phyloP scores from a whole-genome alignment of 2,329 filamentous ascomycete species.

The Neonectria ditissima region DNA sequence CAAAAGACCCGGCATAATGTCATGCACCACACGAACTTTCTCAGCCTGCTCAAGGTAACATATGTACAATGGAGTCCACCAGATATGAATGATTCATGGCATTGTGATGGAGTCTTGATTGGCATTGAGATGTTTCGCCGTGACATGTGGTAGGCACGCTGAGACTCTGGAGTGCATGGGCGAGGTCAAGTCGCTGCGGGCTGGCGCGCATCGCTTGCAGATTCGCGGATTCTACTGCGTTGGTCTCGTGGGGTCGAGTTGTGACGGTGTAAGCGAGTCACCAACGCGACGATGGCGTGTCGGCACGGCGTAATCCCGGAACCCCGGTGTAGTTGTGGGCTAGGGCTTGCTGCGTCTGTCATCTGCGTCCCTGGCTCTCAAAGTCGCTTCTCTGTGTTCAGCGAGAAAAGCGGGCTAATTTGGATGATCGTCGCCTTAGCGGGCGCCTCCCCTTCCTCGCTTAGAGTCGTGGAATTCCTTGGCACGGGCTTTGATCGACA shows the following conservation, averaged over 20 bases:
- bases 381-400: constrained; percentile 37
- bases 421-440: constrained; percentile 47
- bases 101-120: not conserved
- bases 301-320: constrained; percentile 33
- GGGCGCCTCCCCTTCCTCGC: constrained; percentile 47
- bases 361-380: constrained; percentile 25
- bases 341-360: constrained; percentile 30
- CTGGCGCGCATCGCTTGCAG: constrained; percentile 25
- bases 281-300: constrained; percentile 33
- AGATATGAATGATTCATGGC: not conserved
- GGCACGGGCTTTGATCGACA: constrained; percentile 42
- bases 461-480: constrained; percentile 44
- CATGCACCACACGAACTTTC: not conserved
- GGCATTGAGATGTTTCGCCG: not conserved
- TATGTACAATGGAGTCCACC: too few species aligned
- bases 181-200: constrained; percentile 7
- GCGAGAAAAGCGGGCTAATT: constrained; percentile 43
- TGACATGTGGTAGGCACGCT: not conserved
- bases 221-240: constrained; percentile 20
- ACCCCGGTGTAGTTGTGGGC: constrained; percentile 35
- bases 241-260: constrained; percentile 24
- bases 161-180: not conserved
- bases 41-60: not conserved
- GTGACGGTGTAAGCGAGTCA: constrained; percentile 33
- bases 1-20: not conserved